Evolutionary conservation across 2,329 filamentous ascomycete genomes (phyloP).

Genomic region (Daldinia sp.): DNA sequence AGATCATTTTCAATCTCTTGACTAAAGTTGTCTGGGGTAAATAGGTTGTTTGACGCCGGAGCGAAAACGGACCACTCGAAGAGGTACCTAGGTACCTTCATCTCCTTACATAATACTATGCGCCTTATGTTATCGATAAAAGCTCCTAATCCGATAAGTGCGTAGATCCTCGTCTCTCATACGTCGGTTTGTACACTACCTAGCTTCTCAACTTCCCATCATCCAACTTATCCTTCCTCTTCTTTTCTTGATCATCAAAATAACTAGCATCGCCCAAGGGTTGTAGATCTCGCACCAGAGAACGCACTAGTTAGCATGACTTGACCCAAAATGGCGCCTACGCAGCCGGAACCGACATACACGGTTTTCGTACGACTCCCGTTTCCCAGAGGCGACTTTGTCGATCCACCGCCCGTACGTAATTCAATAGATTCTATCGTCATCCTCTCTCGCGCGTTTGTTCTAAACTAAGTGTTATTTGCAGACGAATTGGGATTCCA

Average conservation of each 20-base stretch:
- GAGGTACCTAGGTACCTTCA: no score
- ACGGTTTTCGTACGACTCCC: conserved; percentile 91
- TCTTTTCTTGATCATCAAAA: conserved; percentile 23
- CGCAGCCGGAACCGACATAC: conserved; percentile 61
- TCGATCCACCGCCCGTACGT: conserved; percentile 83
- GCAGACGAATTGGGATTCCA: conserved; percentile 85
- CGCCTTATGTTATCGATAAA: conserved; percentile 45
- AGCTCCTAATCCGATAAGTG: conserved; percentile 37
- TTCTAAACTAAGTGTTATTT: conserved; percentile 36
- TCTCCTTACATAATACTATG: no score
- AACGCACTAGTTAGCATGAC: conserved; percentile 32
- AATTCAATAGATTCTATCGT: conserved; percentile 43
- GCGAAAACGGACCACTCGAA: no score
- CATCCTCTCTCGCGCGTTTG: conserved; percentile 26
- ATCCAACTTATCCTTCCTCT: conserved; percentile 7
- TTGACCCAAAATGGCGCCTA: conserved; percentile 40
- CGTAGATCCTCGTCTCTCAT: conserved; percentile 17
- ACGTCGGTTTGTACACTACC: not conserved
- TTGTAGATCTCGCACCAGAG: conserved; percentile 23
- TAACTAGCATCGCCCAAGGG: conserved; percentile 11
- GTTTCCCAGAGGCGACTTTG: conserved; percentile 84
- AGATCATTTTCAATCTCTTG: not conserved
- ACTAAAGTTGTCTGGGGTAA: not conserved
- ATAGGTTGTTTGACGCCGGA: not conserved
- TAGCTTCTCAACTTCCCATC: conserved; percentile 1